Evolutionary conservation across 2,329 filamentous ascomycete species (phyloP).

Genomic region (Fusarium illudens): DNA sequence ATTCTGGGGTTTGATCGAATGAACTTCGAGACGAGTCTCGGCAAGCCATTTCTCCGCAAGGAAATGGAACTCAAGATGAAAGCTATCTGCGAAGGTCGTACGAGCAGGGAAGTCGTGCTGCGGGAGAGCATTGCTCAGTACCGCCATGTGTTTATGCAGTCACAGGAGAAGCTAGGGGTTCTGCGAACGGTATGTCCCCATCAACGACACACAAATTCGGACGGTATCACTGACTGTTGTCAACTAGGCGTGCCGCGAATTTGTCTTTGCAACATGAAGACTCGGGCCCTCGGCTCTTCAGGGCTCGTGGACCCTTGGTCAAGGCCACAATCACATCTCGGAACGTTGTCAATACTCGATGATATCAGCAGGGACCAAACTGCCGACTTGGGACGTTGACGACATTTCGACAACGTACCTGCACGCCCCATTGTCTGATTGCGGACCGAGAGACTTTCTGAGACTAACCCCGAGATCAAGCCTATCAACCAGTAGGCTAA

Average conservation of each 20-base stretch:
- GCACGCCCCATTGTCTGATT: constrained; percentile 26
- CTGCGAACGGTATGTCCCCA: constrained; percentile 65
- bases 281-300: constrained; percentile 22
- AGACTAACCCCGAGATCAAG: constrained; percentile 23
- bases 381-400: constrained; percentile 31
- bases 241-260: constrained; percentile 51
- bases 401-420: constrained; percentile 26
- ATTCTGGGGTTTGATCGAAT: constrained; percentile 96
- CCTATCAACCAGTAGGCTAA: constrained; percentile 34
- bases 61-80: constrained; percentile 99
- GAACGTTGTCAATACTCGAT: constrained; percentile 4
- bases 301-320: constrained; percentile 41
- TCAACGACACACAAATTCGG: neutral
- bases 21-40: constrained; percentile 89
- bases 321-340: constrained; percentile 34
- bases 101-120: constrained; percentile 77
- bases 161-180: constrained; percentile 76
- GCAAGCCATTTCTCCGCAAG: constrained; percentile 95
- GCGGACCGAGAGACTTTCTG: constrained; percentile 29
- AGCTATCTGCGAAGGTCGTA: constrained; percentile 89
- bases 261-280: constrained; percentile 41
- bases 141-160: constrained; percentile 83
- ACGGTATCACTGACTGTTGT: constrained; percentile 26
- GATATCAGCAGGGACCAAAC: constrained; percentile 16
- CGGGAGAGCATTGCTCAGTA: constrained; percentile 88